Evolutionary conservation across 805 yeast species (phyloP).

Genomic region (Scheffersomyces lignosus): DNA sequence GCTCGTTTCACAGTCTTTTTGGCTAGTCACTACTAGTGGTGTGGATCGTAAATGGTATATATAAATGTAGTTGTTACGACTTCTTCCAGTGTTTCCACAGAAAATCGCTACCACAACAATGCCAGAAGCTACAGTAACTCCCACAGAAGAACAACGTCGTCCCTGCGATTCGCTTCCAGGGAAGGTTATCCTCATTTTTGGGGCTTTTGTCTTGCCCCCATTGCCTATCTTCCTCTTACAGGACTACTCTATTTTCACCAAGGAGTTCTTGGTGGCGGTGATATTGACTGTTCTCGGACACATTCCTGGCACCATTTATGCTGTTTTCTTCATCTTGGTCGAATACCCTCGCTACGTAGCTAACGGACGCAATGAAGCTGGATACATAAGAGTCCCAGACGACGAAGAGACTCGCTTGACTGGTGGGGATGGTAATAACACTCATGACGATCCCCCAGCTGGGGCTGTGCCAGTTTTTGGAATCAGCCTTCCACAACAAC

Average conservation of each 20-base stretch:
- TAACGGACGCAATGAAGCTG: not conserved
- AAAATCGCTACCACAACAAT: too few relatives aligned
- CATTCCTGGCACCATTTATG: slow-evolving; percentile 33
- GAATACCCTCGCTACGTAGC: not conserved
- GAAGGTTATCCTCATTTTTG: slow-evolving; percentile 24
- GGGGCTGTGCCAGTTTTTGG: not conserved
- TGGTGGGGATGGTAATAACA: not conserved
- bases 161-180: too few relatives aligned
- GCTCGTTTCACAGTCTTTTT: too few relatives aligned
- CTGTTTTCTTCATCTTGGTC: slow-evolving; percentile 21
- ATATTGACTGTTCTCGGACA: slow-evolving; percentile 34
- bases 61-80: too few relatives aligned
- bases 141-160: too few relatives aligned
- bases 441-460: not conserved
- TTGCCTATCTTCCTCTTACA: slow-evolving; percentile 34
- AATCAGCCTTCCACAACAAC: not conserved
- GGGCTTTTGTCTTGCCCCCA: slow-evolving; percentile 39
- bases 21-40: too few relatives aligned
- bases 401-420: not conserved
- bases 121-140: too few relatives aligned
- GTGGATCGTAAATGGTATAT: too few relatives aligned
- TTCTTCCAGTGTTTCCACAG: too few relatives aligned
- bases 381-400: not conserved
- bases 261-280: slow-evolving; percentile 32
- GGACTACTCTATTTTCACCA: slow-evolving; percentile 29